Base-by-base conservation (phyloP, 2,329 filamentous ascomycete species). In the Periconia sp. region DNA sequence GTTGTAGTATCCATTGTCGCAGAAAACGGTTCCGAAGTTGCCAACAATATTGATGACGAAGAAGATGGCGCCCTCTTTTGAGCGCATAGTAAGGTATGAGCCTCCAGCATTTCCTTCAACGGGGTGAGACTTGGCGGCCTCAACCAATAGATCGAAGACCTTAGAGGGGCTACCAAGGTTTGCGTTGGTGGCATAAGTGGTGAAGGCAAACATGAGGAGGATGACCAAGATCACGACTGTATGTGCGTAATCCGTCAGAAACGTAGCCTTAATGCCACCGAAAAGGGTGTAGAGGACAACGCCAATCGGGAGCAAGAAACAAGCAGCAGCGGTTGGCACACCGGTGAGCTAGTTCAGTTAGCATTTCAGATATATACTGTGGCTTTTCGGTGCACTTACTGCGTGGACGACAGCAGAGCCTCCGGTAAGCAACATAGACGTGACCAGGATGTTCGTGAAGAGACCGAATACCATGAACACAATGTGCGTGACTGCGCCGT, bases 11-110 rank as follows among this genome's bases (percentile, higher is more conserved):
- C 70, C 86, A 53, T 92, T 92, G 63, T 95, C 90, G 31, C 90
- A 78, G 74, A 95, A 95, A 4, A 95, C 88, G 1, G 88, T 91
- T 5, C 77, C 86, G 47, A 92, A 94, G 71, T 92, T 92, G 28
- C 89, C 89, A 24, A 92, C 86, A 34, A 89, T 86, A 70, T 95
- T 95, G 72, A 95, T 95, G 25, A 95, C 84, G 69, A 95, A 95
- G 77, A 95, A 95, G 43, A 94, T 88, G 28, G 83, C 88, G 4
- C 91, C 91, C 57, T 92, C 85, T 45, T 81, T 82, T 2, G 86
- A 90, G 43, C 81, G 77, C 90, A 96, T 95, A 0, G 91, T 96
- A 12, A 96, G 74, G 57, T 95, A 96, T 59, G 86, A 90, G 11
- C 91, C 91, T 6, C 84, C 80, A 0, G 84, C 79, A 66, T 96